Evolutionary conservation across 2,329 filamentous ascomycete species (phyloP), one percentile per base, ranked within the genome.

Genomic region (Calonectria honghensis): DNA sequence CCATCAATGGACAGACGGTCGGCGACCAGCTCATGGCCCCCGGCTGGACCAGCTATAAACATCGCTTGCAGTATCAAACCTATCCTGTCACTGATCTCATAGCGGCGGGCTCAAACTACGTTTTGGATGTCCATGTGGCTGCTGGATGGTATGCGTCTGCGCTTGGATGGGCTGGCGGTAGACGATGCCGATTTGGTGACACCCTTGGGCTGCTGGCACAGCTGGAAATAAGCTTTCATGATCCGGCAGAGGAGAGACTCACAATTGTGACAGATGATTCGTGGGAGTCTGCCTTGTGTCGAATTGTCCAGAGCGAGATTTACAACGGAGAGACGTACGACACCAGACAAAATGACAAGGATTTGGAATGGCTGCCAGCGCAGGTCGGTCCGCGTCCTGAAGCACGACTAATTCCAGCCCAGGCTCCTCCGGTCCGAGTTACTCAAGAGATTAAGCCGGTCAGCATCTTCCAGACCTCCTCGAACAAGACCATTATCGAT

Each of bases 11-110:
- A 0, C 73, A 80, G 1, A 75, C 77, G 24, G 83, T 88, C 10
- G 84, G 84, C 0, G 82, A 84, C 52, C 74, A 81, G 4, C 80
- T 83, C 13, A 82, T 89, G 68, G 86, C 88, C 48, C 88, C 89
- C 0, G 88, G 89, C 0, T 90, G 88, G 87, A 85, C 86, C 45
- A 85, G 84, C 18, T 91, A 91, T 74, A 81, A 85, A 0, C 81
- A 87, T 70, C 84, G 88, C 3, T 83, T 87, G 18, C 80, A 84
- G 0, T 91, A 90, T 70, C 85, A 90, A 73, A 87, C 86, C 0
- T 88, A 87, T 72, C 88, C 91, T 75, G 86, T 90, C 2, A 85
- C 84, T 0, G 73, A 81, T 1, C 80, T 87, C 0, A 67, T 90
- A 1, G 79, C 78, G 2, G 32, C 63, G 2, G 80, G 78, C 6